Conservation (phyloP, 2,329 filamentous ascomycete species). For the Grosmannia penicillata region DNA sequence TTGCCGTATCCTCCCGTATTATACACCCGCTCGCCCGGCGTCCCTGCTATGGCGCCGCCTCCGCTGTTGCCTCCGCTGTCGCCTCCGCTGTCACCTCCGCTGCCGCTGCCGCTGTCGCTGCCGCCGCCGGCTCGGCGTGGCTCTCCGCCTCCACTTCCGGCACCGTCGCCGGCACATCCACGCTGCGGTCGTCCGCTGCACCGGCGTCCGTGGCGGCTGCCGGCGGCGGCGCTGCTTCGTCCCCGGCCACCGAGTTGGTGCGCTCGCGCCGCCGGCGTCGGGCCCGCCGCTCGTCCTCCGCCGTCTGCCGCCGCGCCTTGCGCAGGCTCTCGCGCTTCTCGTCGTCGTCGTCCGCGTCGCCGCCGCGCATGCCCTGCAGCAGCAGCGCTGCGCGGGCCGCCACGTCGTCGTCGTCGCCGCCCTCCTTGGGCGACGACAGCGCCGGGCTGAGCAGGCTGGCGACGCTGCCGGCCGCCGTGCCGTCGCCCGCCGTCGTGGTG, state of each 20-base stretch:
- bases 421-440: slow-evolving; percentile 67
- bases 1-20: neutral
- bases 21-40: neutral
- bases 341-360: slow-evolving; percentile 39
- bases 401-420: slow-evolving; percentile 59
- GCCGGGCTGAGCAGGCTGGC: slow-evolving; percentile 36
- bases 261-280: slow-evolving; percentile 53
- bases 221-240: slow-evolving; percentile 21
- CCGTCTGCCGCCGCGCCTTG: slow-evolving; percentile 49
- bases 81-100: neutral
- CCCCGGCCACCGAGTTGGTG: slow-evolving; percentile 22
- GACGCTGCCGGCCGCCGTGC: slow-evolving; percentile 29
- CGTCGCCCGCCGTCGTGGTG: neutral
- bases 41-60: neutral
- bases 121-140: neutral
- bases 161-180: neutral
- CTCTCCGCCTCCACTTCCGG: neutral
- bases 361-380: slow-evolving; percentile 64
- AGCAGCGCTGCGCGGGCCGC: slow-evolving; percentile 72
- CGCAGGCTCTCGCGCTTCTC: slow-evolving; percentile 47
- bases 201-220: neutral
- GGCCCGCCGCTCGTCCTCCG: slow-evolving; percentile 61
- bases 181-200: slow-evolving; percentile 16
- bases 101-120: neutral
- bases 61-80: neutral